Conservation (phyloP, 2,329 filamentous ascomycete genomes). For the Ceratocystis papillata region DNA sequence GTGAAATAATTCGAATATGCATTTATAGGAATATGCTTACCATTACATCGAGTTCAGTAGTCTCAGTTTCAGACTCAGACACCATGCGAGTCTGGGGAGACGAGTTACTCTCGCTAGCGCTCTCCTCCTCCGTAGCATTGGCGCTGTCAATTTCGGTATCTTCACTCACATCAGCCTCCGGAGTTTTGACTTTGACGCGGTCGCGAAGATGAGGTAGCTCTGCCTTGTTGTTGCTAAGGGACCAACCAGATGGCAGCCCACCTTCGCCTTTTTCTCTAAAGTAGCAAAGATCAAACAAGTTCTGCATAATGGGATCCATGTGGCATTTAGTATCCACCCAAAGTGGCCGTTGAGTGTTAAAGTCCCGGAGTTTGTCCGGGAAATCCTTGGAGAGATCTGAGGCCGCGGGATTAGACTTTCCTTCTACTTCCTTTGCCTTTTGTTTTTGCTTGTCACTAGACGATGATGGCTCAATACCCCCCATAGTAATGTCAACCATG, state of each 20-base stretch:
- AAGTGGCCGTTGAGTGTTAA: slow-evolving; percentile 41
- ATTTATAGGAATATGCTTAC: slow-evolving; percentile 8
- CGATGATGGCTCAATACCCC: slow-evolving; percentile 27
- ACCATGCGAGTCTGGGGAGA: slow-evolving; percentile 43
- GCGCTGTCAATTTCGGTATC: slow-evolving; percentile 34
- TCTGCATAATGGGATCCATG: slow-evolving; percentile 53
- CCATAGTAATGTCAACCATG: slow-evolving; percentile 82
- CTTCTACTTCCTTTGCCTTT: slow-evolving; percentile 25
- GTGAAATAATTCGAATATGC: not conserved
- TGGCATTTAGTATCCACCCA: slow-evolving; percentile 45
- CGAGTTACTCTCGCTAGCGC: slow-evolving; percentile 41
- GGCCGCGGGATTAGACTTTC: slow-evolving; percentile 9
- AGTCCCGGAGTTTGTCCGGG: slow-evolving; percentile 35
- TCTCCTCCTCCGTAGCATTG: slow-evolving; percentile 38
- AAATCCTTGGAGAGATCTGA: slow-evolving; percentile 6
- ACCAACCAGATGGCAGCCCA: slow-evolving; percentile 60
- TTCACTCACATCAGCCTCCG: slow-evolving; percentile 38
- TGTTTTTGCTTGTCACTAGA: slow-evolving; percentile 38
- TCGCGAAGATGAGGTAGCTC: slow-evolving; percentile 44
- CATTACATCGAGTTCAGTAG: slow-evolving; percentile 20
- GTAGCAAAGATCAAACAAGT: slow-evolving; percentile 67
- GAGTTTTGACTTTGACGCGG: slow-evolving; percentile 35
- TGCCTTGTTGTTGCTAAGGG: slow-evolving; percentile 45
- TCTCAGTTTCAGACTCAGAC: slow-evolving; percentile 49
- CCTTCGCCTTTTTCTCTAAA: slow-evolving; percentile 38